A percentile compares a stretch with the other conserved stretches of the same genome.
phyloP scores from a whole-genome alignment of 1,284 basidiomycete species.

The Ceratobasidium papillatum region DNA sequence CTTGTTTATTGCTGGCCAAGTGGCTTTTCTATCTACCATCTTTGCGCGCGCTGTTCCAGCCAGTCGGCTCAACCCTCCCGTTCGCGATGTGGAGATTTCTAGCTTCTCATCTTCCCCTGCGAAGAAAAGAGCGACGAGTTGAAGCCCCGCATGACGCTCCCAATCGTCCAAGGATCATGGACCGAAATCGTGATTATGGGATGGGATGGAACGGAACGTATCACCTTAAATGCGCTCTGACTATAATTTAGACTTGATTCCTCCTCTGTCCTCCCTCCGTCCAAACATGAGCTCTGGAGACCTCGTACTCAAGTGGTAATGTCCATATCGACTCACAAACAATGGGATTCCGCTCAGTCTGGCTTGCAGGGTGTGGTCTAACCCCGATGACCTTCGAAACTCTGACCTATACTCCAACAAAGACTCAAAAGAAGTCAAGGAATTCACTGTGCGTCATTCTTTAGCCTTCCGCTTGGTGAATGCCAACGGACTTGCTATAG shows the following conservation, averaged over 20 bases:
- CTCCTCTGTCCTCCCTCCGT: constrained; percentile 10
- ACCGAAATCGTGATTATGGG: constrained; percentile 39
- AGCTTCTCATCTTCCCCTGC: constrained; percentile 37
- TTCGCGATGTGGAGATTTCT: constrained; percentile 31
- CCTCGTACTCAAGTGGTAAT: constrained; percentile 32
- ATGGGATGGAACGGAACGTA: background rate
- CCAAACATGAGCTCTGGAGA: constrained; percentile 35
- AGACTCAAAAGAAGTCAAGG: constrained; percentile 39
- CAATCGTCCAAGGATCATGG: constrained; percentile 19
- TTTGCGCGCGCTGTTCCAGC: constrained; percentile 31
- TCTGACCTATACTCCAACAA: constrained; percentile 27
- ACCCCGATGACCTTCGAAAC: constrained; percentile 39
- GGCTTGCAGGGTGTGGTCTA: constrained; percentile 34
- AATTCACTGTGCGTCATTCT: constrained; percentile 22
- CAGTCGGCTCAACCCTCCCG: constrained; percentile 32
- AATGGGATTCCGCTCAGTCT: background rate
- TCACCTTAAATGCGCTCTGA: constrained; percentile 28
- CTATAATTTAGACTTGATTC: background rate
- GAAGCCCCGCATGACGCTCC: constrained; percentile 38
- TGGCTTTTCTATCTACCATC: constrained; percentile 39
- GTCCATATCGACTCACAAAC: background rate
- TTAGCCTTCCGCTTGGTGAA: background rate
- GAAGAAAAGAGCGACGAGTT: constrained; percentile 33
- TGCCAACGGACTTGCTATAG: background rate
- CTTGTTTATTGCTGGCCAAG: constrained; percentile 20